Evolutionary conservation across 148 eudicot species (phyloP), one percentile per base, ranked within the genome.

Genomic region (Chenopodium suecicum): DNA sequence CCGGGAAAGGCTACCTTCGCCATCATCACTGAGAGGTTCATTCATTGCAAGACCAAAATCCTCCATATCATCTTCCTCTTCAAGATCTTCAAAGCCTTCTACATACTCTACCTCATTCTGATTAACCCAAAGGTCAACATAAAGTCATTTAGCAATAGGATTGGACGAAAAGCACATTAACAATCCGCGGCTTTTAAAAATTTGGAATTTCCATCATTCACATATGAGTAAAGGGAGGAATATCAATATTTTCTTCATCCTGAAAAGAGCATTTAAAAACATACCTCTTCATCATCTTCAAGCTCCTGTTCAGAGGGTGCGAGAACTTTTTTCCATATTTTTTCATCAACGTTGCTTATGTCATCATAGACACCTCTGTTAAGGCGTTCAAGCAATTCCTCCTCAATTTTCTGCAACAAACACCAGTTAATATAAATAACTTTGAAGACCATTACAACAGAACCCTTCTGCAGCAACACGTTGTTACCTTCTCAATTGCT

Each of bases 1-100:
- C 56, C 2, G 0, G 12, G 54, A 14, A 75, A 73, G 25, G 34
- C 75, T 85, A 89, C 91, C 88, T 79, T 80, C 80, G 74, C 86
- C 86, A 62, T 83, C 87, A 80, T 87, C 90, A 11, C 56, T 69
- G 34, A 60, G 47, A 72, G 60, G 27, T 31, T 81, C 80, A 7
- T 76, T 77, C 27, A 85, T 77, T 48, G 88, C 67, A 79, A 85
- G 80, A 80, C 86, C 86, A 81, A 91, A 88, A 87, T 95, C 98
- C 87, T 95, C 98, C 25, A 95, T 92, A 81, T 90, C 98, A 41
- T 94, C 98, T 81, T 89, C 92, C 78, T 90, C 94, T 85, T 92
- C 97, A 76, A 89, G 88, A 1, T 91, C 95, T 80, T 88, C 90
- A 89, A 83, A 86, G 79, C 91, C 94, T 86, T 93, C 99, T 74